Conservation (phyloP, 192 early-diverging fungal species). For the Dissophora ornata region DNA sequence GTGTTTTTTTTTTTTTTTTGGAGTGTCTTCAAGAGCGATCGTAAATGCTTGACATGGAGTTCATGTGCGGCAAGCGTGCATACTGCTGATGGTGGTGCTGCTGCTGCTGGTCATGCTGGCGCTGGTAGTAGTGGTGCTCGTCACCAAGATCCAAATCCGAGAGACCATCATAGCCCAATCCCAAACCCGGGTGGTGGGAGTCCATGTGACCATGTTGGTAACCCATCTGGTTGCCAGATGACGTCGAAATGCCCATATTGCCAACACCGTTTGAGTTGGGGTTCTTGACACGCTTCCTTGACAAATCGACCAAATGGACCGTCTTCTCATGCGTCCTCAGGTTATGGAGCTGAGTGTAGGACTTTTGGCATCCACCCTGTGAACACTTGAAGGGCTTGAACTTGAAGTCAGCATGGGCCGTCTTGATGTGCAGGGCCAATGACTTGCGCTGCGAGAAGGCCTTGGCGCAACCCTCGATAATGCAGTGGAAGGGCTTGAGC, state of each 20-base stretch:
- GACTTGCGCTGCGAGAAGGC: constrained; percentile 74
- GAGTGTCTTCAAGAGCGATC: constrained; percentile 16
- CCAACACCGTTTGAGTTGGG: constrained; percentile 7
- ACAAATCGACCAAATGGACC: constrained; percentile 45
- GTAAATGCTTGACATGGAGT: constrained; percentile 26
- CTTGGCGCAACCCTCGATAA: constrained; percentile 50
- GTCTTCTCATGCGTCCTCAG: constrained; percentile 83
- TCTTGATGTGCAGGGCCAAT: constrained; percentile 75
- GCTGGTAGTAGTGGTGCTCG: constrained; percentile 17
- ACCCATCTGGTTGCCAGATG: not conserved
- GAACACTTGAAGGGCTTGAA: constrained; percentile 71
- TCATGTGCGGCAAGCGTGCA: constrained; percentile 17
- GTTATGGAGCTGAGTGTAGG: constrained; percentile 84
- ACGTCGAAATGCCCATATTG: not conserved
- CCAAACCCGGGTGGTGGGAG: constrained; percentile 30
- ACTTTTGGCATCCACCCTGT: constrained; percentile 76
- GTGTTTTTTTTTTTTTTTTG: no score
- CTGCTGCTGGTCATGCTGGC: constrained; percentile 31
- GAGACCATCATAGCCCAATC: constrained; percentile 29
- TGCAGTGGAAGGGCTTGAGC: constrained; percentile 52
- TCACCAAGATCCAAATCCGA: constrained; percentile 15
- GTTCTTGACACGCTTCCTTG: constrained; percentile 47
- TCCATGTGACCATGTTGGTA: constrained; percentile 16
- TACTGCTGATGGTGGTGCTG: constrained; percentile 22
- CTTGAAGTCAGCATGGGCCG: constrained; percentile 45